phyloP scores from a whole-genome alignment of 2,329 filamentous ascomycete species.

The Lecanicillium sp. region DNA sequence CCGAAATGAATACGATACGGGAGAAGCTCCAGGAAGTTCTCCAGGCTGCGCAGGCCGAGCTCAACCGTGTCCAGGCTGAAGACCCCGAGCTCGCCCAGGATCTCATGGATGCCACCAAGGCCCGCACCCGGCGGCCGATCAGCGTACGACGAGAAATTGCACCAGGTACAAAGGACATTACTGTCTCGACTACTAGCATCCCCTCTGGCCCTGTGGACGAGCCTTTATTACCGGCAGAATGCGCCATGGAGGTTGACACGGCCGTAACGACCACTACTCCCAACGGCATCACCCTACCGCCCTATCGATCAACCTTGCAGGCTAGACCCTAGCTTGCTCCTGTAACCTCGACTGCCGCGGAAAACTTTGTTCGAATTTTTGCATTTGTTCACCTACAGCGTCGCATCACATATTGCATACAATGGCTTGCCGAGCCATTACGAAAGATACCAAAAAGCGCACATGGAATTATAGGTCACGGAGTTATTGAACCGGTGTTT shows the following conservation, averaged over 20 bases:
- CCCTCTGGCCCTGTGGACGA: too few relatives aligned
- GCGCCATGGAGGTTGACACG: slow-evolving; percentile 6
- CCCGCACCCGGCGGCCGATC: slow-evolving; percentile 43
- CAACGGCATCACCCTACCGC: background rate
- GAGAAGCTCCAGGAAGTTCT: slow-evolving; percentile 57
- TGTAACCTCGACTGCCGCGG: too few relatives aligned
- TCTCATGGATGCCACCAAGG: slow-evolving; percentile 29
- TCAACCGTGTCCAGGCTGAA: slow-evolving; percentile 47
- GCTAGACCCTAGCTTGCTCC: background rate
- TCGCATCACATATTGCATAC: too few relatives aligned
- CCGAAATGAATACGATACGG: slow-evolving; percentile 65
- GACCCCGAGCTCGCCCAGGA: slow-evolving; percentile 37
- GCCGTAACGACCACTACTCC: slow-evolving; percentile 1
- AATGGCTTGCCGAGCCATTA: too few relatives aligned
- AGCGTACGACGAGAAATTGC: slow-evolving; percentile 33
- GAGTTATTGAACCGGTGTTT: too few relatives aligned
- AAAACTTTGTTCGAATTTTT: background rate
- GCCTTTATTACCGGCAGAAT: too few relatives aligned
- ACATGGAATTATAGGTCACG: too few relatives aligned
- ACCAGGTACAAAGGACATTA: too few relatives aligned
- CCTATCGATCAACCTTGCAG: background rate
- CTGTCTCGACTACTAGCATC: too few relatives aligned
- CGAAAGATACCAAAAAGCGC: too few relatives aligned
- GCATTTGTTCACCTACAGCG: slow-evolving; percentile 5
- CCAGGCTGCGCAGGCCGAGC: slow-evolving; percentile 51